Evolutionary conservation across 208 protist genomes (phyloP), one percentile per base, ranked within the genome.

Genomic region (Trypanosomatidae sp.): DNA sequence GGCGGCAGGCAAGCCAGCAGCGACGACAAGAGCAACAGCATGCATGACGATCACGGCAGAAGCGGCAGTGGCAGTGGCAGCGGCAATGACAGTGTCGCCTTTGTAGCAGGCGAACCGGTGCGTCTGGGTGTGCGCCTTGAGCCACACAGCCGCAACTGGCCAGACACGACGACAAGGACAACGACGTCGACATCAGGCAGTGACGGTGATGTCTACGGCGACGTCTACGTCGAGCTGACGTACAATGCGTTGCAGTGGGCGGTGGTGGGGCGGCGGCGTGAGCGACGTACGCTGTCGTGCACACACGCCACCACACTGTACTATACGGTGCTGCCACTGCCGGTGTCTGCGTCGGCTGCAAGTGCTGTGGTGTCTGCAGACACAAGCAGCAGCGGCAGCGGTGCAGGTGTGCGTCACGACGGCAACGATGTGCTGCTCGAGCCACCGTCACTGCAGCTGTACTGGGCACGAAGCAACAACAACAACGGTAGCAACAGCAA

Each of bases 131-230:
- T 87, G 27, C 62, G 56, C 1, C 47, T 91, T 20, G 58, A 79
- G 40, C 76, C 81, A 22, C 67, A 82, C 35, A 64, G 71, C 10
- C 65, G 82, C 39, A 88, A 92, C 65, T 88, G 77, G 77, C 75
- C 82, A 3, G 74, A 85, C 45, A n/a, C n/a, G n/a, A n/a, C n/a
- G n/a, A n/a, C n/a, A n/a, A n/a, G n/a, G n/a, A n/a, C n/a, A n/a
- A n/a, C n/a, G n/a, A n/a, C n/a, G n/a, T n/a, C n/a, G n/a, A n/a
- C n/a, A n/a, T n/a, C n/a, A n/a, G n/a, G n/a, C n/a, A n/a, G n/a
- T n/a, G 72, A 70, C 13, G 62, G 67, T 15, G 62, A 27, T 5
- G 45, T 66, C 26, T 69, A 81, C 47, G 68, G 85, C 50, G 71
- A 76, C 37, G 87, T 92, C 56, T n/a, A n/a, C n/a, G 68, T 92